Conservation (phyloP, 768 basidiomycete genomes). For the Psilocybe subaeruginosa region DNA sequence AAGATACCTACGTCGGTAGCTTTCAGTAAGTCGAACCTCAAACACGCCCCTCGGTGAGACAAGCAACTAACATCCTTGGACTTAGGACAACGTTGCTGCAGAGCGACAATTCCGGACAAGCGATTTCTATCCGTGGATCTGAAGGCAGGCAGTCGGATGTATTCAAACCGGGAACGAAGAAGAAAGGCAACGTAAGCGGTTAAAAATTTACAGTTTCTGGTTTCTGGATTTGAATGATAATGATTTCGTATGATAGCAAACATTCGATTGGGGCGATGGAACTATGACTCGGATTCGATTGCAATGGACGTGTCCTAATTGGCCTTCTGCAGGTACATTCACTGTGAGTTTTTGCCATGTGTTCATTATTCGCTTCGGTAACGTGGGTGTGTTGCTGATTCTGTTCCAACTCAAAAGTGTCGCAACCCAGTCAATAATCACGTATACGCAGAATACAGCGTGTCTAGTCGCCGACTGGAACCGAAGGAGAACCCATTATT, state of each 20-base stretch:
- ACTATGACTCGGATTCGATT: not conserved
- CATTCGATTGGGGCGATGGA: conserved; percentile 1
- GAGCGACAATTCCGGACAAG: not conserved
- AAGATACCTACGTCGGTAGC: conserved; percentile 20
- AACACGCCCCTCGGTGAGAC: not conserved
- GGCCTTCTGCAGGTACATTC: not conserved
- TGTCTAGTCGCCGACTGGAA: not conserved
- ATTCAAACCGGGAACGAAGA: not conserved
- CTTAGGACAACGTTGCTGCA: not conserved
- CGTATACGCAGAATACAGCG: not conserved
- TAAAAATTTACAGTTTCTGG: not conserved
- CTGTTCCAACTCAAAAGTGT: not conserved
- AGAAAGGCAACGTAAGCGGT: conserved; percentile 1
- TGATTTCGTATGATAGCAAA: not conserved
- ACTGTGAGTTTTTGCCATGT: not conserved
- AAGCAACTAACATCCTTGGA: not conserved
- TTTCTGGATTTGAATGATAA: not conserved
- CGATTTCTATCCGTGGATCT: not conserved
- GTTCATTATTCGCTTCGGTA: not conserved
- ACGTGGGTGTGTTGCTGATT: not conserved
- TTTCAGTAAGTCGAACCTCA: conserved; percentile 19
- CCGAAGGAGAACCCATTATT: not conserved
- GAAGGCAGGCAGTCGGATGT: not conserved
- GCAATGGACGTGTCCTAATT: conserved; percentile 5
- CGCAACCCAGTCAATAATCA: not conserved